Percentiles rank a stretch among this genome's conserved stretches.
These are phyloP conservation scores for Kwoniella shivajii DNA, from an alignment of 1,284 basidiomycete species.

Conservation along the genomic window DNA sequence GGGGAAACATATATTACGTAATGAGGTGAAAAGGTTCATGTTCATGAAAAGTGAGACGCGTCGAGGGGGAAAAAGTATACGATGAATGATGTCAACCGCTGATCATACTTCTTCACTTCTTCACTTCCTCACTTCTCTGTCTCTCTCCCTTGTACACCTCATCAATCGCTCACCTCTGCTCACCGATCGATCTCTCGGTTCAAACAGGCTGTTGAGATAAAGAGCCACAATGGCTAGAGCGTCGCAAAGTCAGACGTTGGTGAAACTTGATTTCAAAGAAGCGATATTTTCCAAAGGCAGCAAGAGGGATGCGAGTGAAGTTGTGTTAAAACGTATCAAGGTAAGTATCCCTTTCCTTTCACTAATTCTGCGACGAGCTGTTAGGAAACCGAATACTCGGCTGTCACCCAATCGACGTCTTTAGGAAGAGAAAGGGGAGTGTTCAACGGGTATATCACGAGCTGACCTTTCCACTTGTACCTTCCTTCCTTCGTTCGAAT, in stretches of 20 bases:
- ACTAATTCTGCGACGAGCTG: background rate
- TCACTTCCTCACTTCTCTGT: background rate
- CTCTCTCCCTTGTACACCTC: background rate
- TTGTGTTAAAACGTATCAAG: slow-evolving; percentile 79
- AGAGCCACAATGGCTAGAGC: slow-evolving; percentile 5
- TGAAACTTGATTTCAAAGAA: slow-evolving; percentile 69
- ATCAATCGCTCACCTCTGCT: background rate
- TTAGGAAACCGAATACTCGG: background rate
- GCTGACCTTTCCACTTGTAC: no score
- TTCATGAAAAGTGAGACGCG: slow-evolving; percentile 4
- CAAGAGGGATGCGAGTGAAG: slow-evolving; percentile 58
- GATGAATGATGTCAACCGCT: slow-evolving; percentile 14
- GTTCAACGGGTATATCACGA: no score
- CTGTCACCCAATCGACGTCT: no score
- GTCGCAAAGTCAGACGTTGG: slow-evolving; percentile 4
- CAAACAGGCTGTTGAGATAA: background rate
- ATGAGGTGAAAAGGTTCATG: background rate
- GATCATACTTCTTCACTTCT: background rate
- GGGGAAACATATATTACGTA: background rate
- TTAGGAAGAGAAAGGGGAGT: no score
- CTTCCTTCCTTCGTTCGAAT: no score
- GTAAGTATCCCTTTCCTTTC: slow-evolving; percentile 27
- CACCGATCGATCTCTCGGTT: no score
- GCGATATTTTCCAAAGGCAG: slow-evolving; percentile 63
- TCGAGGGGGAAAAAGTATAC: slow-evolving; percentile 4